Percentiles rank a stretch among this genome's conserved stretches.
Conservation (phyloP, 2,329 filamentous ascomycete genomes). For the Aspergillus spinulosporus region DNA sequence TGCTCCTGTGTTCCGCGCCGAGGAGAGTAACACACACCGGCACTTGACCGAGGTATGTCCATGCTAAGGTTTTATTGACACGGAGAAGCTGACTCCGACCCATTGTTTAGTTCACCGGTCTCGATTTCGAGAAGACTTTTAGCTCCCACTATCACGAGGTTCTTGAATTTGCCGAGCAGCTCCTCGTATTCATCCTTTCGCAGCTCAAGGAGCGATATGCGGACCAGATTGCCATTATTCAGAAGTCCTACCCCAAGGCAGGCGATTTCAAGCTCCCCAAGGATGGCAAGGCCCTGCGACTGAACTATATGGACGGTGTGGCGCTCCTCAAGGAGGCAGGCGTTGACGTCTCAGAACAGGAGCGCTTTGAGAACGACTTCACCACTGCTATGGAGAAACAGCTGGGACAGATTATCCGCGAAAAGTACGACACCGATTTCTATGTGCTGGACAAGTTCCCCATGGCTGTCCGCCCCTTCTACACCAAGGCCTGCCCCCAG, state of each 20-base stretch:
- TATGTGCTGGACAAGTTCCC: conserved; percentile 98
- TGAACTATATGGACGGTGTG: conserved; percentile 54
- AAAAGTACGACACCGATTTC: conserved; percentile 93
- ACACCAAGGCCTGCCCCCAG: conserved; percentile 76
- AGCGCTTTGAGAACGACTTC: conserved; percentile 50
- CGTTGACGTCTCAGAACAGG: conserved; percentile 52
- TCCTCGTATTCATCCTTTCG: conserved; percentile 51
- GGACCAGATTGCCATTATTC: conserved; percentile 48
- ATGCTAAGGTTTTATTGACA: neutral
- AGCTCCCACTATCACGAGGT: conserved; percentile 54
- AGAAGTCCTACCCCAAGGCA: conserved; percentile 52
- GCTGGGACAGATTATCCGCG: conserved; percentile 80
- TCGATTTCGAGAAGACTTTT: conserved; percentile 56
- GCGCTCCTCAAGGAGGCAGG: conserved; percentile 51
- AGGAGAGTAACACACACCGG: conserved; percentile 67
- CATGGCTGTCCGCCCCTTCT: conserved; percentile 82
- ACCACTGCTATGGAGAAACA: conserved; percentile 58
- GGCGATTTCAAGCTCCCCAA: conserved; percentile 53
- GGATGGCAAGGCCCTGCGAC: conserved; percentile 49
- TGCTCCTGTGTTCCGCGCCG: conserved; percentile 66
- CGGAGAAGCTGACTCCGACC: neutral
- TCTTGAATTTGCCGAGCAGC: conserved; percentile 50
- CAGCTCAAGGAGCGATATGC: conserved; percentile 48
- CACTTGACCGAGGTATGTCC: conserved; percentile 61
- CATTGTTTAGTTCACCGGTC: conserved; percentile 48